A percentile compares a stretch with the other conserved stretches of the same genome.
phyloP scores from a whole-genome alignment of 2,329 filamentous ascomycete genomes.

The Xylariaceae sp. region DNA sequence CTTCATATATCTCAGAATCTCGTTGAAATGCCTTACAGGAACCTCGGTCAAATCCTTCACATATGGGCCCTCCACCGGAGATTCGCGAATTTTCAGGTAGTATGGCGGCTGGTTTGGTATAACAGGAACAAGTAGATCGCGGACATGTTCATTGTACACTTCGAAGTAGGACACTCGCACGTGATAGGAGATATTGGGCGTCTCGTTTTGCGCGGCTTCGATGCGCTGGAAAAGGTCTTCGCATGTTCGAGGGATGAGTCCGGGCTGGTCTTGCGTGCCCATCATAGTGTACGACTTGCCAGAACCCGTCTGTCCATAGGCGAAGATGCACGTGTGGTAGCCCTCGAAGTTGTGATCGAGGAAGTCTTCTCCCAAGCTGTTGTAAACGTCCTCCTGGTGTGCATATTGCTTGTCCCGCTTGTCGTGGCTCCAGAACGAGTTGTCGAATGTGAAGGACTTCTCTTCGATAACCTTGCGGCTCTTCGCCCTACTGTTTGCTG shows the following conservation, averaged over 20 bases:
- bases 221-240: slow-evolving; percentile 96
- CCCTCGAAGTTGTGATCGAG: slow-evolving; percentile 99
- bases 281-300: slow-evolving; percentile 99
- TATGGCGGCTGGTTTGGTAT: slow-evolving; percentile 75
- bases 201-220: slow-evolving; percentile 75
- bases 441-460: slow-evolving; percentile 94
- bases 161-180: slow-evolving; percentile 99
- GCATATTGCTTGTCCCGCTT: slow-evolving; percentile 83
- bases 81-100: slow-evolving; percentile 97
- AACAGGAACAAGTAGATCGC: slow-evolving; percentile 85
- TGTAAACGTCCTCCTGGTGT: slow-evolving; percentile 91
- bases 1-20: slow-evolving; percentile 91
- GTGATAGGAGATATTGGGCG: slow-evolving; percentile 92
- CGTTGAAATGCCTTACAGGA: slow-evolving; percentile 83
- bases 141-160: slow-evolving; percentile 99
- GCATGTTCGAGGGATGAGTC: slow-evolving; percentile 93
- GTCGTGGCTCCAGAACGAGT: slow-evolving; percentile 96
- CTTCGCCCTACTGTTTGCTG: slow-evolving; percentile 64
- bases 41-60: slow-evolving; percentile 96
- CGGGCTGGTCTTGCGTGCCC: slow-evolving; percentile 84
- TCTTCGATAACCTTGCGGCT: slow-evolving; percentile 81
- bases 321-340: slow-evolving; percentile 99
- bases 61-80: slow-evolving; percentile 92
- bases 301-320: slow-evolving; percentile 96
- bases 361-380: slow-evolving; percentile 92